These are phyloP conservation scores for Grigorovia humatica DNA, from an alignment of 805 yeast species.

Conservation along the genomic window DNA sequence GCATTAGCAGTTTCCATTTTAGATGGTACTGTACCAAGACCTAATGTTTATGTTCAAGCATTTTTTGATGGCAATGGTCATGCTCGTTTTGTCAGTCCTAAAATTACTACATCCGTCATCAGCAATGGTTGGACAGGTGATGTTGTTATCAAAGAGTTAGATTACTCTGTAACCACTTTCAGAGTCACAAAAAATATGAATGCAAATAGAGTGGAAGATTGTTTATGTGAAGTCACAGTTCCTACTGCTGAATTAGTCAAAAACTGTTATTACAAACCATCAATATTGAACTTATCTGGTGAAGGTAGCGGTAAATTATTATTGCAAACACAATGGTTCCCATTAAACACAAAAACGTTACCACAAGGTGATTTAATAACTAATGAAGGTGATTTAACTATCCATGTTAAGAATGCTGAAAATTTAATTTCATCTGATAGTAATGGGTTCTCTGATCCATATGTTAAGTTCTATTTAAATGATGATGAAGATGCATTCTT, in stretches of 20 bases:
- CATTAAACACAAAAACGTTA: slow-evolving; percentile 47
- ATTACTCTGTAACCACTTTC: slow-evolving; percentile 56
- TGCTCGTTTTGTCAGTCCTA: slow-evolving; percentile 48
- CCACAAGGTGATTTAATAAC: slow-evolving; percentile 68
- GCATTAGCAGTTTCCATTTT: slow-evolving; percentile 58
- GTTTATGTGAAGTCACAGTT: slow-evolving; percentile 50
- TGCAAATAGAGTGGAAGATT: slow-evolving; percentile 44
- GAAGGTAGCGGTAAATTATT: slow-evolving; percentile 42
- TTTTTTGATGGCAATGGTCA: slow-evolving; percentile 69
- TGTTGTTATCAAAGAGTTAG: slow-evolving; percentile 64
- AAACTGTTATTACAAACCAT: slow-evolving; percentile 54
- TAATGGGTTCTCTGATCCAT: slow-evolving; percentile 92
- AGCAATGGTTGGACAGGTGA: slow-evolving; percentile 53
- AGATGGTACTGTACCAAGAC: slow-evolving; percentile 45
- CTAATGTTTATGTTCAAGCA: slow-evolving; percentile 58
- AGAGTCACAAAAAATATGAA: slow-evolving; percentile 48
- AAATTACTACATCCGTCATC: slow-evolving; percentile 29
- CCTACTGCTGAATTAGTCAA: slow-evolving; percentile 58
- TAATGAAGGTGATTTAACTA: slow-evolving; percentile 60
- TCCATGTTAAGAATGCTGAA: slow-evolving; percentile 54
- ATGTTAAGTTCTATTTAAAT: slow-evolving; percentile 57
- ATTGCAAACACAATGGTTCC: slow-evolving; percentile 68
- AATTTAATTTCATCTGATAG: slow-evolving; percentile 78
- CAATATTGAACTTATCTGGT: slow-evolving; percentile 45
- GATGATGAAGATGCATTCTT: slow-evolving; percentile 45